These are phyloP conservation scores for Xylaria acuta DNA, from an alignment of 495 filamentous ascomycete species.

Conservation along the genomic window DNA sequence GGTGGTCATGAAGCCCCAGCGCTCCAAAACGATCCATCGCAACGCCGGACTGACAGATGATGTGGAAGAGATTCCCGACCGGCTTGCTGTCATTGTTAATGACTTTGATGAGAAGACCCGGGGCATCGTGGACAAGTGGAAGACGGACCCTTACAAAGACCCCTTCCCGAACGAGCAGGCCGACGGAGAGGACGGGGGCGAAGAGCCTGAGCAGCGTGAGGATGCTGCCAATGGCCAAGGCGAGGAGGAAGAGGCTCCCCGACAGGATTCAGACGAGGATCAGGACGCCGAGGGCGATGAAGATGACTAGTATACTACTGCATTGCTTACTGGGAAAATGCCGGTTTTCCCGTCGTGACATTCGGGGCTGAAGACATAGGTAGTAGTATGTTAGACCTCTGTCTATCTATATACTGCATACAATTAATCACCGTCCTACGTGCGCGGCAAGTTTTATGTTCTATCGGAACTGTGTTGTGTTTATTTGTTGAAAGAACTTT, in stretches of 20 bases:
- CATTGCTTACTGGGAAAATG: not conserved
- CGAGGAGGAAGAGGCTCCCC: constrained; percentile 38
- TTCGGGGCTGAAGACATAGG: not conserved
- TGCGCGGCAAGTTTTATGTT: not conserved
- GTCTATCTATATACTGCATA: not conserved
- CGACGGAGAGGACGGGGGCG: constrained; percentile 27
- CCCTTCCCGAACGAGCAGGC: constrained; percentile 37
- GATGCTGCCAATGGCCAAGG: constrained; percentile 30
- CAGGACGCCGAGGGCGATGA: constrained; percentile 43
- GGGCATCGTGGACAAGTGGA: constrained; percentile 46
- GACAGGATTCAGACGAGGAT: constrained; percentile 48
- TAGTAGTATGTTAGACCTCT: not conserved
- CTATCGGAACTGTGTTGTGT: not conserved
- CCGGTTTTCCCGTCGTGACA: not conserved
- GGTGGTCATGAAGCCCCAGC: constrained; percentile 59
- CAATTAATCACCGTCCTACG: not conserved
- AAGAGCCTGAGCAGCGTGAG: constrained; percentile 17
- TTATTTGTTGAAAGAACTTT: not conserved
- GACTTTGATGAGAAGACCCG: constrained; percentile 50
- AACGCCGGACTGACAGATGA: constrained; percentile 47
- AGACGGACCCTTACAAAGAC: constrained; percentile 46
- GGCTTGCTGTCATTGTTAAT: constrained; percentile 51
- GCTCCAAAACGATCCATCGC: constrained; percentile 61
- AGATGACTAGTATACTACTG: constrained; percentile 9
- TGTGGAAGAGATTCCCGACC: constrained; percentile 51